Percentiles rank a stretch among this genome's conserved stretches.
These are phyloP conservation scores for Paecilomyces dactylethromorphus DNA, from an alignment of 2,329 filamentous ascomycete genomes.

Conservation along the genomic window DNA sequence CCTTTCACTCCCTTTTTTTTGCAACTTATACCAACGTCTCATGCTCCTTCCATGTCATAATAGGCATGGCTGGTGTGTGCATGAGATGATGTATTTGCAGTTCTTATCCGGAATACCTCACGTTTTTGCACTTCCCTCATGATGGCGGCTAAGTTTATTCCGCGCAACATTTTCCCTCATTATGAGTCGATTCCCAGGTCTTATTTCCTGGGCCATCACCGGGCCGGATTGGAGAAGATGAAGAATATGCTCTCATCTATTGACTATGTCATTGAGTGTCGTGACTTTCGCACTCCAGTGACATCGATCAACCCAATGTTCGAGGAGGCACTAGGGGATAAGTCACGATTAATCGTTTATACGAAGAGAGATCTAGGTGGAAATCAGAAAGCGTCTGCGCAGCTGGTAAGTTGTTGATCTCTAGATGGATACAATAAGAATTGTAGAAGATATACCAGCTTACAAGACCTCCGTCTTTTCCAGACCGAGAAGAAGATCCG, in stretches of 20 bases:
- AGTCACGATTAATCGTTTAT: conserved; percentile 75
- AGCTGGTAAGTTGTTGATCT: conserved; percentile 28
- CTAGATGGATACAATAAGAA: neutral
- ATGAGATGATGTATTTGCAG: neutral
- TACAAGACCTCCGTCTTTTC: conserved; percentile 1
- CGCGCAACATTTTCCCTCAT: conserved; percentile 65
- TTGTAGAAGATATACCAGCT: neutral
- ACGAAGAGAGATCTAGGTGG: conserved; percentile 77
- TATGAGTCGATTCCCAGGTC: conserved; percentile 74
- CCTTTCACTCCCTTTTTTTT: neutral
- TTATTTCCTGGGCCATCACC: conserved; percentile 93
- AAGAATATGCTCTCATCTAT: conserved; percentile 71
- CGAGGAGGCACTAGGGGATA: conserved; percentile 66
- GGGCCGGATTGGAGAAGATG: conserved; percentile 74
- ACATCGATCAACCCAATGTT: conserved; percentile 87
- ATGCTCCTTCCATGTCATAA: neutral
- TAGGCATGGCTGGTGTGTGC: neutral
- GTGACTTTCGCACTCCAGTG: conserved; percentile 84
- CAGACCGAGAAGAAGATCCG: conserved; percentile 27
- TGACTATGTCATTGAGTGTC: conserved; percentile 86
- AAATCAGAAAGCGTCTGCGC: conserved; percentile 31
- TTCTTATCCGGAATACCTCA: neutral
- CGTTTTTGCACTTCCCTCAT: neutral
- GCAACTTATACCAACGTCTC: neutral
- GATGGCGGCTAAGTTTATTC: conserved; percentile 53